Evolutionary conservation across 768 basidiomycete genomes (phyloP).

Genomic region (Pleurotus cornucopiae): DNA sequence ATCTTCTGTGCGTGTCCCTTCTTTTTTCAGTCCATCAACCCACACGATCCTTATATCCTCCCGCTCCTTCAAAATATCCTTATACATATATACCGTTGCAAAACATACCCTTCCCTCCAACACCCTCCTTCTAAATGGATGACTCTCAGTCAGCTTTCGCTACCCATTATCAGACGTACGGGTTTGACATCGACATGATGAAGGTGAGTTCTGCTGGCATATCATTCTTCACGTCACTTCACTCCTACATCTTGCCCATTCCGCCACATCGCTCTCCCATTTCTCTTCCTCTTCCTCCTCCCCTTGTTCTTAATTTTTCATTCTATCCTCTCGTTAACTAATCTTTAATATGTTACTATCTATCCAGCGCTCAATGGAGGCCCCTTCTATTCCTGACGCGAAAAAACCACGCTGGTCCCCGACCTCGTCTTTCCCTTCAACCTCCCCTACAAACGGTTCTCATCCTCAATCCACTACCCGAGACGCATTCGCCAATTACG

Average conservation of each 20-base stretch:
- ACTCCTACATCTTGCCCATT: background rate
- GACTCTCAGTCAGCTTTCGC: conserved; percentile 71
- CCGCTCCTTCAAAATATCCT: conserved; percentile 3
- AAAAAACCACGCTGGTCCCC: conserved; percentile 93
- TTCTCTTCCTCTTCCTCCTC: conserved; percentile 5
- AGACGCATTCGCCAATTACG: conserved; percentile 83
- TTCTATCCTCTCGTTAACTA: too few species aligned
- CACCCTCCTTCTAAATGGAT: conserved; percentile 49
- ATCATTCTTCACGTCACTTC: conserved; percentile 5
- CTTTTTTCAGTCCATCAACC: conserved; percentile 12
- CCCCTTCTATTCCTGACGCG: conserved; percentile 74
- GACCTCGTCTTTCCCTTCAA: conserved; percentile 37
- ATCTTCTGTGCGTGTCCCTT: conserved; percentile 27
- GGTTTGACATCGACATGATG: conserved; percentile 89
- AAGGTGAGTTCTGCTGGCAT: conserved; percentile 47
- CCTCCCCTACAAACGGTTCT: conserved; percentile 29
- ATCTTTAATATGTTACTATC: background rate
- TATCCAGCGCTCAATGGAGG: conserved; percentile 78
- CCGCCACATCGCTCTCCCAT: too few species aligned
- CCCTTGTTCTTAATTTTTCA: background rate
- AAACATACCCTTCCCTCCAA: conserved; percentile 41
- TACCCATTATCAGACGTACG: conserved; percentile 65
- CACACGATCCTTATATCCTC: conserved; percentile 7
- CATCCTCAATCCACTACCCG: conserved; percentile 25
- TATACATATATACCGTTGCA: conserved; percentile 32